Evolutionary conservation across 2,329 filamentous ascomycete genomes (phyloP).

Genomic region (Fusarium sororula): DNA sequence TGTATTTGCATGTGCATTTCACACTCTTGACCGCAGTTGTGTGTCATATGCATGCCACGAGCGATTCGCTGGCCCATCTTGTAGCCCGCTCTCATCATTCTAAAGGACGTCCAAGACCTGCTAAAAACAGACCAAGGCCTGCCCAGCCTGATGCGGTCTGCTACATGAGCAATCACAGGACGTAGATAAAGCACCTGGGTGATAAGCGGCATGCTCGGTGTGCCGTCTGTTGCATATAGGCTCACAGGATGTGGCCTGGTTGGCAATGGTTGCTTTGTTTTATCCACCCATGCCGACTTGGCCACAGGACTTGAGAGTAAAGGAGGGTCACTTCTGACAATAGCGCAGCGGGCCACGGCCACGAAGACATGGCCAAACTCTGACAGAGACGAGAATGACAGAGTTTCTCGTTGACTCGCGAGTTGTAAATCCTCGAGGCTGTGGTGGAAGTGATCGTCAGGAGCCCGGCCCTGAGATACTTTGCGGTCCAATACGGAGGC

Average conservation of each 20-base stretch:
- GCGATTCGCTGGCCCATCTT: constrained; percentile 37
- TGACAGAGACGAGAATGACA: constrained; percentile 6
- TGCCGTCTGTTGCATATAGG: constrained; percentile 40
- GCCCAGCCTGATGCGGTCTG: constrained; percentile 25
- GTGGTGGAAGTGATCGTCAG: constrained; percentile 28
- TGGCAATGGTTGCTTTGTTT: constrained; percentile 34
- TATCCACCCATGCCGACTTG: constrained; percentile 42
- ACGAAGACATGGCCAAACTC: constrained; percentile 14
- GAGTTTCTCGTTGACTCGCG: constrained; percentile 19
- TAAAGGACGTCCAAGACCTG: constrained; percentile 15
- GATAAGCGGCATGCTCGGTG: constrained; percentile 39
- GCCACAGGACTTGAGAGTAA: constrained; percentile 25
- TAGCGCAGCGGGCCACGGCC: constrained; percentile 31
- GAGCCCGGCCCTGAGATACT: constrained; percentile 21
- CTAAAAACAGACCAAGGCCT: constrained; percentile 20
- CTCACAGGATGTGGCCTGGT: constrained; percentile 34
- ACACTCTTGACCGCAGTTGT: constrained; percentile 24
- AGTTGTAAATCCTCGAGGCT: constrained; percentile 1
- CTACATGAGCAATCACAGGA: constrained; percentile 36
- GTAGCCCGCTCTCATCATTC: constrained; percentile 21
- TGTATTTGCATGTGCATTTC: constrained; percentile 7
- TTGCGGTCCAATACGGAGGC: constrained; percentile 19
- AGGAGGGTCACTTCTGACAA: constrained; percentile 28
- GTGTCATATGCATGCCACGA: constrained; percentile 23
- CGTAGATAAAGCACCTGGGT: constrained; percentile 19